Percentiles rank a stretch among this genome's conserved stretches.
Conservation (phyloP, 441 rosid genomes). For the Brassica hybrid region DNA sequence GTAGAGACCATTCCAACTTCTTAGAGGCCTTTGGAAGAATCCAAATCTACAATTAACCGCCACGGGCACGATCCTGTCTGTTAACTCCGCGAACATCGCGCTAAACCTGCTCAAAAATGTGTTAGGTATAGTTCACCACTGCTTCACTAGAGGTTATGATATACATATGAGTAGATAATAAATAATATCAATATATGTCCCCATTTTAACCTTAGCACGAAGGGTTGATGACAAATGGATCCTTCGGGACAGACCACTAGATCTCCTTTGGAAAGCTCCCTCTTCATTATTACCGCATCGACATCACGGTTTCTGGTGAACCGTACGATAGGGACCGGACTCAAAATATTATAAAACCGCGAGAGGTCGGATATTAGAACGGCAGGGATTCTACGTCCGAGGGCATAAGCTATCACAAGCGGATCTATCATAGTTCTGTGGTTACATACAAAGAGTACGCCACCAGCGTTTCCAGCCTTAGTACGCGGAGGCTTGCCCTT, state of each 20-base stretch:
- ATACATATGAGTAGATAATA: not conserved
- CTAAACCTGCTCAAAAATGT: slow-evolving; percentile 47
- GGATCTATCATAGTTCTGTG: slow-evolving; percentile 94
- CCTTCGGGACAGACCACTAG: slow-evolving; percentile 90
- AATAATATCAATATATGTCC: not conserved
- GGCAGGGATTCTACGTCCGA: slow-evolving; percentile 74
- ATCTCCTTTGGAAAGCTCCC: slow-evolving; percentile 61
- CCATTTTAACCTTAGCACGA: slow-evolving; percentile 50
- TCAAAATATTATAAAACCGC: slow-evolving; percentile 67
- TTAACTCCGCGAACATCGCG: slow-evolving; percentile 83
- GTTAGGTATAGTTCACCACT: too few species aligned
- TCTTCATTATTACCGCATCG: slow-evolving; percentile 66
- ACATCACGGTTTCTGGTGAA: slow-evolving; percentile 71
- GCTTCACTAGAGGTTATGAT: not conserved
- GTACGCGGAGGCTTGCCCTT: slow-evolving; percentile 73
- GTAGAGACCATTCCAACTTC: slow-evolving; percentile 89
- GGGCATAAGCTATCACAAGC: slow-evolving; percentile 69
- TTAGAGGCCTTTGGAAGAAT: slow-evolving; percentile 89
- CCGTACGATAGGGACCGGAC: slow-evolving; percentile 82
- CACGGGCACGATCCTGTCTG: slow-evolving; percentile 81
- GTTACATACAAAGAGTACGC: slow-evolving; percentile 78
- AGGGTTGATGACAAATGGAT: slow-evolving; percentile 90
- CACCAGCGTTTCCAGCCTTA: slow-evolving; percentile 49
- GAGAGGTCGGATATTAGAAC: slow-evolving; percentile 72
- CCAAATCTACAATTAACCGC: slow-evolving; percentile 87